Percentiles rank a stretch among this genome's conserved stretches.
phyloP scores from a whole-genome alignment of 352 stramenopile genomes.

The Salisapilia sapeloensis region DNA sequence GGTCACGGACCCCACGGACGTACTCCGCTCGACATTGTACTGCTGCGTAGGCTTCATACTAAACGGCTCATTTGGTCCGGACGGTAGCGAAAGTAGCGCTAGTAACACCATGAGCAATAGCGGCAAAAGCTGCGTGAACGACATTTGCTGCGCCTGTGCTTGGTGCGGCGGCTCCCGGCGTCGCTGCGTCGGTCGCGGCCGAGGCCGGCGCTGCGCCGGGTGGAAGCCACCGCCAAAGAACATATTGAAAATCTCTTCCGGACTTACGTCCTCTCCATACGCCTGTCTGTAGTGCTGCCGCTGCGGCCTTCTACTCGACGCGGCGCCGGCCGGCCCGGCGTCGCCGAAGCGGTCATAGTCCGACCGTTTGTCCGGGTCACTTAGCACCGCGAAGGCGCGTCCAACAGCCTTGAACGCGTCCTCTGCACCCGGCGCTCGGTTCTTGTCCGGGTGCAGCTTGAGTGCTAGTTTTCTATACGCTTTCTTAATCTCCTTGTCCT shows the following conservation, averaged over 20 bases:
- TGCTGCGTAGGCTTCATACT: slow-evolving; percentile 59
- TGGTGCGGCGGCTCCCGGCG: slow-evolving; percentile 24
- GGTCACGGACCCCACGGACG: slow-evolving; percentile 65
- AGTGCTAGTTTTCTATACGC: slow-evolving; percentile 83
- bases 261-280: slow-evolving; percentile 74
- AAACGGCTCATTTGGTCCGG: slow-evolving; percentile 56
- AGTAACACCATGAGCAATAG: slow-evolving; percentile 76
- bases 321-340: slow-evolving; percentile 17
- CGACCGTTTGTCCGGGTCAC: slow-evolving; percentile 74
- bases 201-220: slow-evolving; percentile 18
- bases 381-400: slow-evolving; percentile 88
- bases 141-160: slow-evolving; percentile 16
- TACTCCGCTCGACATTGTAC: slow-evolving; percentile 55
- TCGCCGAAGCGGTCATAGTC: slow-evolving; percentile 78
- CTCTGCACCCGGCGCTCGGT: slow-evolving; percentile 91
- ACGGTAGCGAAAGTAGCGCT: slow-evolving; percentile 63
- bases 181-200: slow-evolving; percentile 10
- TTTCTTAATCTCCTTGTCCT: slow-evolving; percentile 82
- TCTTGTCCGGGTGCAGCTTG: slow-evolving; percentile 88
- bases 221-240: slow-evolving; percentile 79
- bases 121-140: slow-evolving; percentile 69
- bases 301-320: slow-evolving; percentile 4
- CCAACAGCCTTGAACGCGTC: slow-evolving; percentile 95
- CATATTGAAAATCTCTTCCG: slow-evolving; percentile 87
- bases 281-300: slow-evolving; percentile 22